phyloP scores from a whole-genome alignment of 78 protist species.

The Dictyostelium brefeldianum region DNA sequence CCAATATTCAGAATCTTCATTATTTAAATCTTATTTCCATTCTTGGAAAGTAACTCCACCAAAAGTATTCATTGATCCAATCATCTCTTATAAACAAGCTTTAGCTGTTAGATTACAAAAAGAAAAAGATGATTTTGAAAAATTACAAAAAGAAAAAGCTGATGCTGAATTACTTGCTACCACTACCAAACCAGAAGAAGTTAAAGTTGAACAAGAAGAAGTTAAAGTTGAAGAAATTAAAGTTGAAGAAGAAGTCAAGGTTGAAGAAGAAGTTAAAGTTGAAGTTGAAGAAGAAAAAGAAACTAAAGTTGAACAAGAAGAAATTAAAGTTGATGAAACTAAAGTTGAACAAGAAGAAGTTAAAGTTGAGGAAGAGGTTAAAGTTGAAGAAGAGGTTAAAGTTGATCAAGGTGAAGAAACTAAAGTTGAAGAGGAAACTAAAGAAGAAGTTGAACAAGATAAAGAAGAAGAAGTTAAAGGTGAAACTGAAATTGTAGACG shows the following conservation, averaged over 20 bases:
- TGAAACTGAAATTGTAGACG: not conserved
- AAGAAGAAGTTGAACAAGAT: not conserved
- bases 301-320: not conserved
- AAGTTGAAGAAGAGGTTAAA: not conserved
- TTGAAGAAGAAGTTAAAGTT: not conserved
- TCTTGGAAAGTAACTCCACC: conserved; percentile 59
- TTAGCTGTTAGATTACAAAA: not conserved
- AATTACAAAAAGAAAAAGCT: not conserved
- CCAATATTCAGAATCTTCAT: conserved; percentile 20
- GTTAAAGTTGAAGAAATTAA: not conserved
- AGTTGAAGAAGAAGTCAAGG: not conserved
- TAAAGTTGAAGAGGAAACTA: not conserved
- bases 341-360: conserved; percentile 10
- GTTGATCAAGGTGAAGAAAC: not conserved
- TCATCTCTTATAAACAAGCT: not conserved
- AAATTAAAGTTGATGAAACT: not conserved
- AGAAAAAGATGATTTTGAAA: conserved; percentile 8
- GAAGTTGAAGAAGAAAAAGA: not conserved
- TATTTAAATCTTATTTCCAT: conserved; percentile 42
- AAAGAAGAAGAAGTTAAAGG: not conserved
- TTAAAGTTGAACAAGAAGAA: not conserved
- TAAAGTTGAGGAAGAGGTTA: not conserved
- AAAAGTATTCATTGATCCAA: conserved; percentile 74
- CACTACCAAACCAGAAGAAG: not conserved
- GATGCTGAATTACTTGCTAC: no score